Evolutionary conservation across 1,284 basidiomycete species (phyloP).

Genomic region (Austroboletus rostrupii): DNA sequence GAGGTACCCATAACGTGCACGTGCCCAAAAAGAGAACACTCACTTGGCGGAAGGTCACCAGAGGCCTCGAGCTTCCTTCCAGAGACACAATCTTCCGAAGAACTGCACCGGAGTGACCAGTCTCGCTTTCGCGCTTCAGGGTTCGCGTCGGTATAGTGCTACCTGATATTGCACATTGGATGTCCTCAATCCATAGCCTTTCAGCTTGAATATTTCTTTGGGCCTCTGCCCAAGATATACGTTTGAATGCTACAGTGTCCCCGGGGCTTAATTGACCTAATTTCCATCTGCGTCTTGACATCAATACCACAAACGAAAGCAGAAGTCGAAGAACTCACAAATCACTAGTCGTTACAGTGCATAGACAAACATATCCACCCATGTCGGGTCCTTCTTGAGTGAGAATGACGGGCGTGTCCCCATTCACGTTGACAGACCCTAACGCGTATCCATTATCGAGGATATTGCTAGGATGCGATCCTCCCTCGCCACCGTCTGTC

Average conservation of each 20-base stretch:
- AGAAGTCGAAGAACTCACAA: conserved; percentile 34
- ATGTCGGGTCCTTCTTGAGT: conserved; percentile 62
- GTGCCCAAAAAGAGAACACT: not conserved
- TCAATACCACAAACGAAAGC: conserved; percentile 4
- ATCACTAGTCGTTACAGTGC: conserved; percentile 49
- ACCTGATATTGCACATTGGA: conserved; percentile 14
- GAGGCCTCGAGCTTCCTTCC: conserved; percentile 17
- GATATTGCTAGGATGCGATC: conserved; percentile 70
- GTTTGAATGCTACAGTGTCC: conserved; percentile 45
- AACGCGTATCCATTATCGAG: conserved; percentile 65
- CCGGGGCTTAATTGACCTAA: conserved; percentile 59
- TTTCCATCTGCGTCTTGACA: conserved; percentile 49
- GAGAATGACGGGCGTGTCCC: conserved; percentile 69
- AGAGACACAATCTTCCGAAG: conserved; percentile 10
- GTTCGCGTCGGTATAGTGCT: not conserved
- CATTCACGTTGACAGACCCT: conserved; percentile 63
- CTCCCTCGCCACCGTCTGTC: conserved; percentile 62
- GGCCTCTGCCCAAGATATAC: conserved; percentile 43
- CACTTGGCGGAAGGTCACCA: conserved; percentile 46
- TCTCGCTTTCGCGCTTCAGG: not conserved
- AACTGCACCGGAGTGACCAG: conserved; percentile 5
- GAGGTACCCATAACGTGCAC: not conserved
- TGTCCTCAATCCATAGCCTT: conserved; percentile 31
- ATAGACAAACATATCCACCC: conserved; percentile 60
- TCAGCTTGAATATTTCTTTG: conserved; percentile 23